Evolutionary conservation across 805 yeast genomes (phyloP).

Genomic region (Martiniozyma abietophila): DNA sequence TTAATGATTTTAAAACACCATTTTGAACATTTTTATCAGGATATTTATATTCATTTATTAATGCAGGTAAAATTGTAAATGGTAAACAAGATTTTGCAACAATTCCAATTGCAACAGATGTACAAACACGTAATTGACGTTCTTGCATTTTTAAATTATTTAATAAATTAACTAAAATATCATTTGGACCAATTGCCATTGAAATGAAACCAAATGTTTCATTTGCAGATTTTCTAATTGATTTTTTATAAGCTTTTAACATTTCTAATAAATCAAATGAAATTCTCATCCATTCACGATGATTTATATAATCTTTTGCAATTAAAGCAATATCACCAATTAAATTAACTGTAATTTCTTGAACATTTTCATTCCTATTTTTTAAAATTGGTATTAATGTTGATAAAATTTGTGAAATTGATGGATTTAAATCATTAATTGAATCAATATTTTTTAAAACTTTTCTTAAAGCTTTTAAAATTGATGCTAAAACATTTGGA

Average conservation of each 20-base stretch:
- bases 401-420: constrained; percentile 73
- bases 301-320: constrained; percentile 75
- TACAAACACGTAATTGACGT: constrained; percentile 91
- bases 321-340: constrained; percentile 76
- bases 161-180: constrained; percentile 73
- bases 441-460: constrained; percentile 51
- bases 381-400: constrained; percentile 85
- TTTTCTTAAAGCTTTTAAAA: constrained; percentile 58
- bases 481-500: constrained; percentile 88
- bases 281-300: constrained; percentile 96
- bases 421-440: constrained; percentile 60
- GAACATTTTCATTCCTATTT: constrained; percentile 86
- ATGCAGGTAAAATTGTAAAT: constrained; percentile 85
- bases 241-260: constrained; percentile 69
- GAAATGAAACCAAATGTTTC: constrained; percentile 88
- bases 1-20: constrained; percentile 84
- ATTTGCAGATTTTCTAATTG: constrained; percentile 78
- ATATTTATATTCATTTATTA: constrained; percentile 89
- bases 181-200: constrained; percentile 91
- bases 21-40: constrained; percentile 93
- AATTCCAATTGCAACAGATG: constrained; percentile 96
- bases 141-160: constrained; percentile 88
- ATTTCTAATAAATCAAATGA: constrained; percentile 86
- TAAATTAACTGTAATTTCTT: constrained; percentile 66
- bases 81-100: constrained; percentile 92